Evolutionary conservation across 1,139 yeast species (phyloP).

Genomic region (Hemisphaericaspora xylanilytica): DNA sequence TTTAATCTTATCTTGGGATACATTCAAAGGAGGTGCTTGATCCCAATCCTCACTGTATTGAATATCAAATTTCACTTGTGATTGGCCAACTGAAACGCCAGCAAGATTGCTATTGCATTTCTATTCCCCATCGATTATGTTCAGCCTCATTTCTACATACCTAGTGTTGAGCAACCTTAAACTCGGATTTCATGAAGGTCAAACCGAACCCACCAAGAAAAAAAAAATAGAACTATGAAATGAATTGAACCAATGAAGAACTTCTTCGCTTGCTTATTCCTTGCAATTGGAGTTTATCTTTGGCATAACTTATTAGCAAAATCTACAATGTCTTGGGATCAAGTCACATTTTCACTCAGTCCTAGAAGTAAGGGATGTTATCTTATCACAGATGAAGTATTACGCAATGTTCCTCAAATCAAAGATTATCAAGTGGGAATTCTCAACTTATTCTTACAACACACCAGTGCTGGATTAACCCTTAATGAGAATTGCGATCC

Average conservation of each 20-base stretch:
- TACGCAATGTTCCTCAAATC: slow-evolving; percentile 56
- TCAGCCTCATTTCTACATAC: too few species aligned
- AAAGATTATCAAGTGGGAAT: slow-evolving; percentile 60
- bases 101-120: background rate
- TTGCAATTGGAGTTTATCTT: background rate
- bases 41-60: too few species aligned
- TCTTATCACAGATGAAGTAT: slow-evolving; percentile 65
- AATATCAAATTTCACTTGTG: too few species aligned
- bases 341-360: slow-evolving; percentile 53
- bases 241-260: background rate
- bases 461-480: slow-evolving; percentile 75
- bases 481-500: slow-evolving; percentile 80
- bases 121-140: too few species aligned
- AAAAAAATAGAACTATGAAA: background rate
- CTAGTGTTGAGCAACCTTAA: too few species aligned
- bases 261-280: background rate
- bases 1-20: too few species aligned
- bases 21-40: too few species aligned
- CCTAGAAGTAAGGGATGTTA: slow-evolving; percentile 68
- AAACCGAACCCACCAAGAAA: too few species aligned
- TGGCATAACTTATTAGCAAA: background rate
- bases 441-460: slow-evolving; percentile 67
- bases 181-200: too few species aligned
- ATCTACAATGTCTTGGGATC: slow-evolving; percentile 42
- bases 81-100: too few species aligned